Evolutionary conservation across 2,329 filamentous ascomycete genomes (phyloP).

Genomic region (Setomelanomma holmii): DNA sequence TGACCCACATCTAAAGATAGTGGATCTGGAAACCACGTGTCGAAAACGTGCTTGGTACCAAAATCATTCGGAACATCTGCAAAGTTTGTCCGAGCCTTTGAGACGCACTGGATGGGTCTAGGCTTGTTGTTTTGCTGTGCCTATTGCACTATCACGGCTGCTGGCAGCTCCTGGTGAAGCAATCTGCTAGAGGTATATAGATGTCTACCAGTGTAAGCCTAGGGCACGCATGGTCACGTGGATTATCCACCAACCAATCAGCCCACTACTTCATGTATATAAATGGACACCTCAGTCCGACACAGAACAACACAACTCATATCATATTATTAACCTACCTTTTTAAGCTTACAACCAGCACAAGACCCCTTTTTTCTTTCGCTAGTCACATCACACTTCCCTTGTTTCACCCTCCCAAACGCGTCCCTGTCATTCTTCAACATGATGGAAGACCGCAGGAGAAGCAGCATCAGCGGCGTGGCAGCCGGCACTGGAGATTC

Average conservation of each 20-base stretch:
- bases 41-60: background rate
- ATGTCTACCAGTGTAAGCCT: background rate
- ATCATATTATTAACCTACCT: no score
- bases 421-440: background rate
- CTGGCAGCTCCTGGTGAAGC: background rate
- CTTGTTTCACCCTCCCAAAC: background rate
- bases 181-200: background rate
- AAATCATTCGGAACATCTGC: background rate
- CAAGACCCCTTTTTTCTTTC: background rate
- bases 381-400: background rate
- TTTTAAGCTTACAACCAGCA: no score
- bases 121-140: background rate
- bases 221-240: no score
- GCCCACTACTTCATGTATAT: no score
- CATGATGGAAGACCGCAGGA: conserved; percentile 4
- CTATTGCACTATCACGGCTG: background rate
- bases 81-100: background rate
- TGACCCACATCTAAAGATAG: background rate
- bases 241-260: no score
- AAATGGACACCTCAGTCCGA: no score
- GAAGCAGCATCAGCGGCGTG: conserved; percentile 5
- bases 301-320: no score
- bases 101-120: background rate
- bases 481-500: conserved; percentile 18
- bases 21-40: background rate